Conservation (phyloP, 2,329 filamentous ascomycete species). For the Daldinia sp. region DNA sequence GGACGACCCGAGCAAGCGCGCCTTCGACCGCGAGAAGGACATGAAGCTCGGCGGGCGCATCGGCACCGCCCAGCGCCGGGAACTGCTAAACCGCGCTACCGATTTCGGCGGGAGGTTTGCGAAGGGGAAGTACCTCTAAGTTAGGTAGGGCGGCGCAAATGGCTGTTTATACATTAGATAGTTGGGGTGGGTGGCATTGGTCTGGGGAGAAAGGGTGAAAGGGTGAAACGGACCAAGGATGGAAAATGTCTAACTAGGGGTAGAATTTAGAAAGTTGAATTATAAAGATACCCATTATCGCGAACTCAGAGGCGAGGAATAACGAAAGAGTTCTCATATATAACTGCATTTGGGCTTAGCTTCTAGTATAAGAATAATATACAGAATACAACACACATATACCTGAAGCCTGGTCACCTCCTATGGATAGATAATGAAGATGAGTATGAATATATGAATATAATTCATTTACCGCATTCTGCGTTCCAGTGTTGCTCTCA, state of each 20-base stretch:
- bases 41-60: conserved; percentile 83
- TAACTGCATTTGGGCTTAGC: neutral
- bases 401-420: neutral
- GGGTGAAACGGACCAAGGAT: neutral
- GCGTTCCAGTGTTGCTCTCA: conserved; percentile 1
- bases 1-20: conserved; percentile 90
- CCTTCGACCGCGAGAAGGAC: conserved; percentile 93
- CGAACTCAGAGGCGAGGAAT: neutral
- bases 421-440: neutral
- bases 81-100: conserved; percentile 82
- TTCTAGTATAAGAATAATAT: neutral
- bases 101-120: conserved; percentile 87
- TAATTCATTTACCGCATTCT: conserved; percentile 24
- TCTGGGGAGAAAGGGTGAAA: neutral
- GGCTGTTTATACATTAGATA: neutral
- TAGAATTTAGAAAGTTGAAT: neutral
- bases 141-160: too few species aligned
- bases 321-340: neutral
- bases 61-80: conserved; percentile 77
- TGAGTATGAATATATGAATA: conserved; percentile 2
- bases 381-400: neutral
- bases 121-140: conserved; percentile 72
- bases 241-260: neutral
- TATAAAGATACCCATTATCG: conserved; percentile 3
- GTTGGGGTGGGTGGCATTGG: neutral